Base-by-base conservation (phyloP, 805 yeast species). In the Wickerhamiella slavikovae region DNA sequence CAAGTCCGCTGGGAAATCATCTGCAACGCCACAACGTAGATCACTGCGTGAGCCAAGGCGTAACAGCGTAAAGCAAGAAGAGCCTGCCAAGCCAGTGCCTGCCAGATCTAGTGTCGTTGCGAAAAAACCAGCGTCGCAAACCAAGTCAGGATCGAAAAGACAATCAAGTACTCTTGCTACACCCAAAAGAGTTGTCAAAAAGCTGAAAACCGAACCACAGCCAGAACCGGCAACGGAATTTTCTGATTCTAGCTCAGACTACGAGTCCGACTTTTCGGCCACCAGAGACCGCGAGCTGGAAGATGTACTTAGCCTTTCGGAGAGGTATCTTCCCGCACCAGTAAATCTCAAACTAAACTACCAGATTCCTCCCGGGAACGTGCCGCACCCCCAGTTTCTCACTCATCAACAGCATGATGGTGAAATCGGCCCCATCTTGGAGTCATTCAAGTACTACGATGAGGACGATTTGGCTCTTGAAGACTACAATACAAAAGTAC, bases 361-460 rank as follows among this genome's bases (percentile, higher is more conserved):
- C 15, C 21, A 31, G 8, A 29, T 34, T 16, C 67, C 67, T 16
- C 51, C 54, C 15, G 70, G 63, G 25, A 48, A 60, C 3, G 55
- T 71, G 4, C 61, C 75, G 0, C 72, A 73, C 40, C 82, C 83
- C 5, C 51, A 55, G 16, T 76, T 71, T 48, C 55, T 54, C 5
- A 48, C 64, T 0, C 42, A 48, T 5, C 71, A 76, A 1, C 43
- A 57, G 29, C 66, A 48, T 36, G 38, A 38, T 5, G 37, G 45
- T 4, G 48, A 49, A 14, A 38, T 75, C 24, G 53, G 50, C 5
- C 54, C 47, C 1, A 66, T 61, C 36, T 50, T 77, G 19, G 37
- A 51, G n/a, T 68, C 79, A 0, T 77, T 59, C 47, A 62, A 57
- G 32, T 54, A 66, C 1, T 49, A 75, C 11, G 70, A 70, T 13